Evolutionary conservation across 2,329 filamentous ascomycete genomes (phyloP), one percentile per base, ranked within the genome.

Genomic region (Ophiocordyceps robertsii): DNA sequence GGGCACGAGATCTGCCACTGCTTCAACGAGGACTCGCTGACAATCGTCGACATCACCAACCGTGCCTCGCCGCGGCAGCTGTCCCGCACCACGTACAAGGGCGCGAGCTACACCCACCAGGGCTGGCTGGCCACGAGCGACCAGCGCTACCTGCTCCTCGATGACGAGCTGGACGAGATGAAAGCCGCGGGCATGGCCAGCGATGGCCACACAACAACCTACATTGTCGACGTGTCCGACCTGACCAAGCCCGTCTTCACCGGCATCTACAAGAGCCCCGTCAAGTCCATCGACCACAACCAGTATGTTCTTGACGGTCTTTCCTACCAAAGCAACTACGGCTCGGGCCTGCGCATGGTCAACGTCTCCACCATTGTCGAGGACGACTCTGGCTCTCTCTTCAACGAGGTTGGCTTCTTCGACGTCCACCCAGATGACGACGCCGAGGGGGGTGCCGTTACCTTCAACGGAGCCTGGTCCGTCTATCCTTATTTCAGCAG

Each of bases 51-150:
- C 42, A 61, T 73, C 9, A 69, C 66, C n/a, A 54, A 69, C 53
- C 70, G 70, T 56, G 55, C 59, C 13, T 53, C 53, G 32, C 54
- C 62, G 41, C 61, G 52, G n/a, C 59, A 72, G 45, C 63, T 76
- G 46, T 73, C 70, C 40, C 64, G 63, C 44, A 74, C 71, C 2
- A 66, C 65, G 0, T 77, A 76, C 55, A 63, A 67, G 8, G 73
- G 73, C 35, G 69, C 68, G 17, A 54, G 64, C 9, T 75, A 75
- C 59, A 73, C 70, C 1, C 72, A 77, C 51, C 72, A 76, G 51
- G 73, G 73, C 37, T 69, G 66, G 58, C 59, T 75, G 10, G 61
- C 70, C 35, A 62, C 70, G 51, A 53, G 56, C 11, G 53, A 61
- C 41, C 64, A 54, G 53, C 57, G 64, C 37, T 65, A 66, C 47